Evolutionary conservation across 1,139 yeast species (phyloP).

Genomic region (Blastobotrys serpentis): DNA sequence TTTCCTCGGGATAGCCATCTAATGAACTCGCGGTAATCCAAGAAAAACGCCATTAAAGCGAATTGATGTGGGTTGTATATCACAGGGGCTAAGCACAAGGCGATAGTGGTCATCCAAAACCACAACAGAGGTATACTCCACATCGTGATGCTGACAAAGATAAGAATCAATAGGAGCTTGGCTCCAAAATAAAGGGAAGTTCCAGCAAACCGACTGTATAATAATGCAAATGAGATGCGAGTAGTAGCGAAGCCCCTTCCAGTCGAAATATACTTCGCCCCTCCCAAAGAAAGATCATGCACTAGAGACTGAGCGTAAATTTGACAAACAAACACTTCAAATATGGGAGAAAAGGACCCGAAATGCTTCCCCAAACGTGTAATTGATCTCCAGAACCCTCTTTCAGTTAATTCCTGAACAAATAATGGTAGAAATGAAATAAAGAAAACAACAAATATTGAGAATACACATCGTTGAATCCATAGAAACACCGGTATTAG

Average conservation of each 20-base stretch:
- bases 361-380: slow-evolving; percentile 90
- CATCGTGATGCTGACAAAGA: slow-evolving; percentile 88
- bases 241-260: slow-evolving; percentile 99
- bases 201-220: slow-evolving; percentile 95
- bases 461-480: slow-evolving; percentile 95
- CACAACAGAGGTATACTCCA: slow-evolving; percentile 98
- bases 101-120: slow-evolving; percentile 96
- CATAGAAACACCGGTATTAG: slow-evolving; percentile 88
- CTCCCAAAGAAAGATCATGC: slow-evolving; percentile 95
- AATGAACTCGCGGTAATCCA: slow-evolving; percentile 96
- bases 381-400: slow-evolving; percentile 95
- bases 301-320: slow-evolving; percentile 88
- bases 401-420: slow-evolving; percentile 95
- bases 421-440: slow-evolving; percentile 94
- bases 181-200: slow-evolving; percentile 97
- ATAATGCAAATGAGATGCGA: slow-evolving; percentile 93
- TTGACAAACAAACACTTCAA: slow-evolving; percentile 98
- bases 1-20: slow-evolving; percentile 99
- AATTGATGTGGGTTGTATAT: slow-evolving; percentile 98
- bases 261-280: slow-evolving; percentile 98
- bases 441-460: slow-evolving; percentile 98
- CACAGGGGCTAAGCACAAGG: slow-evolving; percentile 91
- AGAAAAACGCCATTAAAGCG: slow-evolving; percentile 98
- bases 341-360: slow-evolving; percentile 88
- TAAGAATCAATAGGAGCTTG: slow-evolving; percentile 80